Base-by-base conservation (phyloP, 2,329 filamentous ascomycete species). In the Neocatenulostroma microsporum region DNA sequence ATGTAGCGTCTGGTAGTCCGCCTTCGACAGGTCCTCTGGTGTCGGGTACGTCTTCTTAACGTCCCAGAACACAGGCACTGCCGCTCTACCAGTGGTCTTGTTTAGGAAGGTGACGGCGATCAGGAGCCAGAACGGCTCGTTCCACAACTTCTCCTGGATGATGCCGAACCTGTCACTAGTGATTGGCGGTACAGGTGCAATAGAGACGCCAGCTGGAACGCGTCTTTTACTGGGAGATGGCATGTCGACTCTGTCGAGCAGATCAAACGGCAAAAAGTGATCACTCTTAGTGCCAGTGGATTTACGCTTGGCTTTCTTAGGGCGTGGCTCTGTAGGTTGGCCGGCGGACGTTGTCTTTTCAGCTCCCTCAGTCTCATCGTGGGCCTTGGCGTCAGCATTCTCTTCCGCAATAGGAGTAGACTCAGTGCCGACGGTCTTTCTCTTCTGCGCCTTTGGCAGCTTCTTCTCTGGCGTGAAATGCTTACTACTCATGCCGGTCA, bases 41-140 rank as follows among this genome's bases (percentile, higher is more conserved):
- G 79, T 82, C 0, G 84, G 82, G 41, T 84, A 94, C 3, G 62
- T 65, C 11, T 69, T 62, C 49, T 84, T 80, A 10, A 94, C 66
- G 11, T 69, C 55, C 55, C 78, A 79, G 46, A 93, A 81, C 0
- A 82, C 70, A 0, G 88, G 88, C 19, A 91, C 79, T 4, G 87
- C 84, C 8, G 75, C 69, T 31, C 69, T 73, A 8, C 84, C 88
- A 3, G 75, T 70, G 0, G 87, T 94, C 41, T 82, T 79, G 58
- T 88, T 89, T 20, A 94, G 76, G 51, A 94, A 88, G 0, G 84
- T 85, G 4, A 87, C 80, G 11, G 83, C 86, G 20, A 94, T 69
- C 2, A 94, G 72, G 2, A 95, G 73, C 45, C 78, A 80, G 58
- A 93, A 94, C 0, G 87, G 82, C 38, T 86, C 73, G 33, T 74